Base-by-base conservation (phyloP, 352 stramenopile species). In the Phytophthora pistaciae region DNA sequence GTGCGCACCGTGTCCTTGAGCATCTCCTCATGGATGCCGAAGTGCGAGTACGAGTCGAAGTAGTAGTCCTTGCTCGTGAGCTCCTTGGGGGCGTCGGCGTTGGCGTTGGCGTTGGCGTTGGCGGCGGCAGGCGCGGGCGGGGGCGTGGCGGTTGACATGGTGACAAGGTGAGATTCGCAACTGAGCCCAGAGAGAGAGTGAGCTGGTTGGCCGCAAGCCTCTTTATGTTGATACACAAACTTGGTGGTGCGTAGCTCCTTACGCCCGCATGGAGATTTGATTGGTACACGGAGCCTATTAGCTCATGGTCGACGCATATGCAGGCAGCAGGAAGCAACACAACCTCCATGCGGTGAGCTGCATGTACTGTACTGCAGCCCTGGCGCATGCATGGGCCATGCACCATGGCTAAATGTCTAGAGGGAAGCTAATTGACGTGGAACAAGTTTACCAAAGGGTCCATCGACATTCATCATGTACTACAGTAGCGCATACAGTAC, bases 11-110 rank as follows among this genome's bases (percentile, higher is more conserved):
- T 85, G 73, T 99, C 97, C 70, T 99, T 99, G 27, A 99, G 84
- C 97, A 99, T 99, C 83, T 99, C 97, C 78, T 99, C 96, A 82
- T 99, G 97, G 74, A 99, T 99, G 42, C 96, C 95, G 83, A 99
- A 98, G 84, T 99, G 97, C 50, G 96, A 98, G 80, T 99, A 99
- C 56, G 94, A 98, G 83, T 99, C 96, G 85, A 99, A 99, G 79
- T 99, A 99, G 74, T 99, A 99, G 85, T 99, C 96, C 79, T 98
- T 98, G 78, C 91, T 97, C 58, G 90, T 96, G 71, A 94, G 87
- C 60, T 93, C 87, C 62, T 78, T 80, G 33, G 76, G 25, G 11
- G 65, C 42, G 7, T 63, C 66, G 18, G 63, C 11, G 11, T 44
- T 44, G 36, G 36, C 42, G 25, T n/a, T n/a, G 11, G 65, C 42